Evolutionary conservation across 495 filamentous ascomycete genomes (phyloP).

Genomic region (Jackrogersella multiformis): DNA sequence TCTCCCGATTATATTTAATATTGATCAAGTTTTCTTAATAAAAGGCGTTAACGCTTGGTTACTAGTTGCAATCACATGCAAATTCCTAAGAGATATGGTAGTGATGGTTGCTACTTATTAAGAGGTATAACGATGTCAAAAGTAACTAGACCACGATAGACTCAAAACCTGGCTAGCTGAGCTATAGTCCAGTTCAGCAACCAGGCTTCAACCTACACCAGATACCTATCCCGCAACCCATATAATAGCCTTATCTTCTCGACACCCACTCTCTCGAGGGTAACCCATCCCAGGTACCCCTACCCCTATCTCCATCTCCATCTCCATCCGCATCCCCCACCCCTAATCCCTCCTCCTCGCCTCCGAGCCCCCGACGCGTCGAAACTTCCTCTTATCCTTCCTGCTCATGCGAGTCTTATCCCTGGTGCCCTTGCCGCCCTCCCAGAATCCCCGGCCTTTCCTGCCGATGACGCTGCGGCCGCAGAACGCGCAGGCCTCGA

Average conservation of each 20-base stretch:
- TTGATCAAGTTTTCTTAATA: too few species aligned
- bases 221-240: background rate
- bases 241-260: background rate
- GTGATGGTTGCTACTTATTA: too few species aligned
- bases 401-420: slow-evolving; percentile 74
- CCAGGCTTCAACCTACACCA: background rate
- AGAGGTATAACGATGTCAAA: too few species aligned
- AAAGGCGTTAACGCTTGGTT: too few species aligned
- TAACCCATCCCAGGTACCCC: background rate
- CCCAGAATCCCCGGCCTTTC: slow-evolving; percentile 82
- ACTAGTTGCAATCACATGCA: too few species aligned
- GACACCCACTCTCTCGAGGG: background rate
- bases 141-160: background rate
- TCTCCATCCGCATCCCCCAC: background rate
- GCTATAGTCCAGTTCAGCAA: background rate
- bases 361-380: slow-evolving; percentile 55
- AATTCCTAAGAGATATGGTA: too few species aligned
- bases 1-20: too few species aligned
- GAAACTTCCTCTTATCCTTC: slow-evolving; percentile 79
- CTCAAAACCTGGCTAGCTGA: background rate
- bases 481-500: slow-evolving; percentile 83
- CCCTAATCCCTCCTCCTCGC: slow-evolving; percentile 38
- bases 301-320: background rate
- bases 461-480: slow-evolving; percentile 73
- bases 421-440: slow-evolving; percentile 88